phyloP scores from a whole-genome alignment of 495 filamentous ascomycete species.

The Cercophora scortea region DNA sequence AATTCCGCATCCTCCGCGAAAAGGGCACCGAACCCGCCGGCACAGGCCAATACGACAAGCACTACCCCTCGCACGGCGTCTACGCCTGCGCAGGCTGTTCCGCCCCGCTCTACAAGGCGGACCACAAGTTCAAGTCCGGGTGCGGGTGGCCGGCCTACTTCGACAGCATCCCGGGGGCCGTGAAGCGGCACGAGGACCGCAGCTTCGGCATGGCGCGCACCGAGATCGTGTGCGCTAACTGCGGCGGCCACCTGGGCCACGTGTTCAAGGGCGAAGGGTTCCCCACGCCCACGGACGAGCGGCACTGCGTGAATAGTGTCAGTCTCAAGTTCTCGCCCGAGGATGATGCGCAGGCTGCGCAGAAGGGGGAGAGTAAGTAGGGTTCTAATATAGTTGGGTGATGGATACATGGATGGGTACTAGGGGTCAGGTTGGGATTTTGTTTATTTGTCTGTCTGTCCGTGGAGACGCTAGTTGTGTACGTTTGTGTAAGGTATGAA shows the following conservation, averaged over 20 bases:
- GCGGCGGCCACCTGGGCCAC: slow-evolving; percentile 92
- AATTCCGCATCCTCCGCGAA: slow-evolving; percentile 86
- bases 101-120: slow-evolving; percentile 81
- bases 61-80: slow-evolving; percentile 62
- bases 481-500: too few species aligned
- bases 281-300: slow-evolving; percentile 83
- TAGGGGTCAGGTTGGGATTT: too few species aligned
- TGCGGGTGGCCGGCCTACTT: slow-evolving; percentile 99
- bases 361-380: background rate
- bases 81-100: slow-evolving; percentile 83
- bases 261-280: slow-evolving; percentile 97
- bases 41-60: slow-evolving; percentile 80
- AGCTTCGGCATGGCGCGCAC: slow-evolving; percentile 76
- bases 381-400: too few species aligned
- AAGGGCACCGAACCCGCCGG: slow-evolving; percentile 81
- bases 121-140: slow-evolving; percentile 89
- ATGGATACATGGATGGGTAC: too few species aligned
- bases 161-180: slow-evolving; percentile 84
- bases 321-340: slow-evolving; percentile 73
- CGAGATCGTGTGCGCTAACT: slow-evolving; percentile 90
- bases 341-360: slow-evolving; percentile 27
- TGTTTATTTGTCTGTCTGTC: too few species aligned
- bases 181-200: slow-evolving; percentile 68
- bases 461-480: too few species aligned
- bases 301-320: slow-evolving; percentile 94